Percentiles rank a stretch among this genome's conserved stretches.
Conservation (phyloP, 2,329 filamentous ascomycete genomes). For the Botryotinia globosa region DNA sequence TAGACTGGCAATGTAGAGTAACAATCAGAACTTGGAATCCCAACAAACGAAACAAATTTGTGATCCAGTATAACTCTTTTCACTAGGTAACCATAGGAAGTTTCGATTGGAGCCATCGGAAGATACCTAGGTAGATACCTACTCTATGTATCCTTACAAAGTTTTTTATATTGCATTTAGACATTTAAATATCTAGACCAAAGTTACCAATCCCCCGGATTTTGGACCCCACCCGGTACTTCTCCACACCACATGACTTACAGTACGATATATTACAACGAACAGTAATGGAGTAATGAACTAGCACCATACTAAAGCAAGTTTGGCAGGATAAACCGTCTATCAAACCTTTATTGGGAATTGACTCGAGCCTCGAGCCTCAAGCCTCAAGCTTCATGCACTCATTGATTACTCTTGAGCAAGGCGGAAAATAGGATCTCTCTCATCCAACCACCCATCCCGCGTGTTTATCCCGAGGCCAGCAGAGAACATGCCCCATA, state of each 20-base stretch:
- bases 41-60: background rate
- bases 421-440: background rate
- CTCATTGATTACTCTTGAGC: background rate
- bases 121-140: background rate
- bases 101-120: background rate
- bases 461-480: background rate
- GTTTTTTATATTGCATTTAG: conserved; percentile 5
- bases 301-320: background rate
- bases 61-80: background rate
- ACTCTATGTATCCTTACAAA: background rate
- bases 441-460: conserved; percentile 4
- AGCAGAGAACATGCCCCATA: background rate
- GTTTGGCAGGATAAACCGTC: background rate
- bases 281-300: too few species aligned
- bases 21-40: background rate
- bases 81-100: background rate
- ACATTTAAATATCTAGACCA: background rate
- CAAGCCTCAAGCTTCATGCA: background rate
- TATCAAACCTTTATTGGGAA: background rate
- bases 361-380: conserved; percentile 4
- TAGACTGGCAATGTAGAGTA: background rate
- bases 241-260: conserved; percentile 17
- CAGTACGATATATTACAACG: background rate
- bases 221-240: conserved; percentile 8
- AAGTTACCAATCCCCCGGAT: conserved; percentile 16